phyloP scores from a whole-genome alignment of 2,329 filamentous ascomycete species.

The Aureobasidium sp. region DNA sequence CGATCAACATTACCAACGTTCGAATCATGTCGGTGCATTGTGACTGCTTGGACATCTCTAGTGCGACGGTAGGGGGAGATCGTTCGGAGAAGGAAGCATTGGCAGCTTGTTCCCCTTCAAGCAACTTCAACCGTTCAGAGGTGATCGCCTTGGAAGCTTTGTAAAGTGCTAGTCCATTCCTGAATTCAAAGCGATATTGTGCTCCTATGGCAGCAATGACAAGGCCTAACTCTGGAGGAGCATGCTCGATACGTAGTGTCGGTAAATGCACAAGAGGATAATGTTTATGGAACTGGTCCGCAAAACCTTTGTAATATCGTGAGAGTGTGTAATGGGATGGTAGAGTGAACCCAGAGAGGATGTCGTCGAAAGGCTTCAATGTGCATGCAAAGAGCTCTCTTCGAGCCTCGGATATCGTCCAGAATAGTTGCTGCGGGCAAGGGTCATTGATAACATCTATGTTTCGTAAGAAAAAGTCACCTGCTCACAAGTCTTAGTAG shows the following conservation, averaged over 20 bases:
- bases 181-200: slow-evolving; percentile 50
- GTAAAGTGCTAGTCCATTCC: slow-evolving; percentile 47
- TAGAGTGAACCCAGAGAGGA: slow-evolving; percentile 46
- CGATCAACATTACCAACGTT: slow-evolving; percentile 50
- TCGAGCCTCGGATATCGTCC: neutral
- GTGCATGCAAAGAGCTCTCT: neutral
- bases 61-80: neutral
- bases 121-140: neutral
- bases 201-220: slow-evolving; percentile 60
- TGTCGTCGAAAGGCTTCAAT: neutral
- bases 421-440: neutral
- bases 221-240: slow-evolving; percentile 57
- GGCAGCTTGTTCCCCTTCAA: neutral
- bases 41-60: neutral
- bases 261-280: slow-evolving; percentile 59
- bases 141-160: slow-evolving; percentile 42
- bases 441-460: neutral
- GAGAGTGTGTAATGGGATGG: slow-evolving; percentile 61
- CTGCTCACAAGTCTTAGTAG: neutral
- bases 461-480: neutral
- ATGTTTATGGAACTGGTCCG: slow-evolving; percentile 56
- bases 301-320: slow-evolving; percentile 61
- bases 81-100: neutral
- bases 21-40: neutral
- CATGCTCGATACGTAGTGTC: slow-evolving; percentile 53